Base-by-base conservation (phyloP, 768 basidiomycete genomes). In the Pulveroboletus sp. region DNA sequence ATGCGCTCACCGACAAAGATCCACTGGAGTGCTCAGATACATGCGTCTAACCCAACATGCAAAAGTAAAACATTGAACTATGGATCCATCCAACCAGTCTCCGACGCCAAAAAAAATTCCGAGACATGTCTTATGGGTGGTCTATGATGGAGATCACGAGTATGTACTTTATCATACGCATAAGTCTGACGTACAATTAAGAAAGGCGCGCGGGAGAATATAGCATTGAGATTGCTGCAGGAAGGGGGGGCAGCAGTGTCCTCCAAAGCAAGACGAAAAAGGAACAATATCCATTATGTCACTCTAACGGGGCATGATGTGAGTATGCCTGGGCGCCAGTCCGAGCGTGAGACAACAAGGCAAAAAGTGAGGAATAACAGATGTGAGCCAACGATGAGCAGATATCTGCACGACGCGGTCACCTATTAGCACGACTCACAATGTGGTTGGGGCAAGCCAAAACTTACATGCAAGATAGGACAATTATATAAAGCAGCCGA, bases 381-480 rank as follows among this genome's bases (percentile, higher is more conserved):
- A 10, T 30, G 41, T 9, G 26, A 43, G 4, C 21, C 27, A 28
- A 10, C 27, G 28, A 47, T 30, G 46, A 46, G 15, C 7, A 21
- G 30, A 46, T 45, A 30, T 45, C 46, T 47, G 15, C 10, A 24
- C 15, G 13, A 43, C 3, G 18, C 3, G 28, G 17, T 30, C 26
- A n/a, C 17, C 27, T 4, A 7, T 43, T 7, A 31, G 42, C 18
- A 8, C 17, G 14, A 14, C 14, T 28, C 39, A 15, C 17, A 8
- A 8, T 15, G 15, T 5, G 17, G 7, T 18, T 8, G 13, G 40
- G 5, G 10, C 4, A 7, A 15, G 21, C 21, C 11, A 43, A 8
- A 3, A 18, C 47, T 35, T 11, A 47, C 47, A 49, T 47, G 44
- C 44, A 35, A 49, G 47, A 49, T 35, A 35, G 44, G 44, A 47